Conservation (phyloP, 1,284 basidiomycete species). For the Mrakiaceae sp. region DNA sequence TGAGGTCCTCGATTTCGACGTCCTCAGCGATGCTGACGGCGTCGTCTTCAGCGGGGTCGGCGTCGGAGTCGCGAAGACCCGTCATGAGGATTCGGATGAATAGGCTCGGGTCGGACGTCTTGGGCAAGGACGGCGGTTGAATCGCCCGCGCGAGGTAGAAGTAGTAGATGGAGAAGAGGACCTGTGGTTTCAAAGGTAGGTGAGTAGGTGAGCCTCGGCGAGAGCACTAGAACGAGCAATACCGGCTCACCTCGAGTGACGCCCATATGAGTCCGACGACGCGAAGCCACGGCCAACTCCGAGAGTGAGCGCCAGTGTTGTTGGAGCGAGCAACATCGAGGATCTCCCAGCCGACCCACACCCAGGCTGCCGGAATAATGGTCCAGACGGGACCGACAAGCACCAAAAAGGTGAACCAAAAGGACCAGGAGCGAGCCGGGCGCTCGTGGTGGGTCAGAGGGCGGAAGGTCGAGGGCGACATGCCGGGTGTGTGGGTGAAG, state of each 20-base stretch:
- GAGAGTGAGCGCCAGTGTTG: background rate
- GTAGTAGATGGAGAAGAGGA: conserved; percentile 66
- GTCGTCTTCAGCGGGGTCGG: conserved; percentile 32
- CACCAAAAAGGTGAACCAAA: background rate
- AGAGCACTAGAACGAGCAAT: background rate
- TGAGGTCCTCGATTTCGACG: conserved; percentile 32
- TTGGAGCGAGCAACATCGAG: background rate
- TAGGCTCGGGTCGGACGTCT: conserved; percentile 42
- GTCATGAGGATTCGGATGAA: conserved; percentile 50
- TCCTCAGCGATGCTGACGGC: conserved; percentile 44
- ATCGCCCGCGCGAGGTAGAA: conserved; percentile 46
- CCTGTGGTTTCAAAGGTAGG: conserved; percentile 37
- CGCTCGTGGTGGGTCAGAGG: background rate
- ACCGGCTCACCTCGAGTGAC: conserved; percentile 1
- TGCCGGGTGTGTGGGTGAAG: background rate
- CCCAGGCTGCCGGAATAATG: background rate
- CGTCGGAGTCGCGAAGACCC: conserved; percentile 38
- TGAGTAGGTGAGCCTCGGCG: background rate
- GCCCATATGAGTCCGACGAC: background rate
- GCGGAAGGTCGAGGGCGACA: background rate
- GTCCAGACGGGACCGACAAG: conserved; percentile 1
- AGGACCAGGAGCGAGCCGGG: background rate
- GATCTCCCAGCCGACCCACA: background rate
- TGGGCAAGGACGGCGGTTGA: conserved; percentile 38
- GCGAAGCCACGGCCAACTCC: background rate